A percentile compares a stretch with the other conserved stretches of the same genome.
phyloP scores from a whole-genome alignment of 1,284 basidiomycete species.

The Anthracocystis walkeri region DNA sequence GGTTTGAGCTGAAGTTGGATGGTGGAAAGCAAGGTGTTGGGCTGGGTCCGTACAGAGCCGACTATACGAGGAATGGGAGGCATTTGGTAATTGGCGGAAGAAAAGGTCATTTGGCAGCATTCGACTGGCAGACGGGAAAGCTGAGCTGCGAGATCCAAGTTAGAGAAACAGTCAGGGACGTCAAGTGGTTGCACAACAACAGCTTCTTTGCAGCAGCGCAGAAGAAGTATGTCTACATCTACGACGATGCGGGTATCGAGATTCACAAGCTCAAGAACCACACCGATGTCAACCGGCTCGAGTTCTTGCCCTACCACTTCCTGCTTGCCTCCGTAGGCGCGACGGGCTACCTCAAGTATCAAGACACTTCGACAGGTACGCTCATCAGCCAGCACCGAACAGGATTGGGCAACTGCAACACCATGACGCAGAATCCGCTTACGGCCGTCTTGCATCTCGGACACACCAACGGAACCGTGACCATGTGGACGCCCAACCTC shows the following conservation, averaged over 20 bases:
- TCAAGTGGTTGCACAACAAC: slow-evolving; percentile 93
- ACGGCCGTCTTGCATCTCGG: slow-evolving; percentile 95
- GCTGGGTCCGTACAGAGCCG: slow-evolving; percentile 81
- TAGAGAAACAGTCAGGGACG: slow-evolving; percentile 87
- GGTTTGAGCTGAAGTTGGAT: slow-evolving; percentile 84
- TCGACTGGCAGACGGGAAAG: slow-evolving; percentile 91
- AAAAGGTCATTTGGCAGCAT: slow-evolving; percentile 90
- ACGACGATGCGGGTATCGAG: slow-evolving; percentile 90
- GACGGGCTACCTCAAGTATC: slow-evolving; percentile 91
- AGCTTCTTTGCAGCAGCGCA: slow-evolving; percentile 94
- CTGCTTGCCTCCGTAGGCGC: slow-evolving; percentile 87
- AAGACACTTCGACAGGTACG: slow-evolving; percentile 93
- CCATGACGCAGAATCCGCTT: slow-evolving; percentile 88
- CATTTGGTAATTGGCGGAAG: slow-evolving; percentile 74
- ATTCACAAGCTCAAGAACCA: slow-evolving; percentile 81
- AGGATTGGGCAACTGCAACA: slow-evolving; percentile 78
- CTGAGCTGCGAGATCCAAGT: slow-evolving; percentile 90
- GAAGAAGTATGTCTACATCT: slow-evolving; percentile 95
- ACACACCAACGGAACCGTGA: slow-evolving; percentile 82
- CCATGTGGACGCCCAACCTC: slow-evolving; percentile 95
- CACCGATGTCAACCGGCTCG: slow-evolving; percentile 88
- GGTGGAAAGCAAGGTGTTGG: slow-evolving; percentile 71
- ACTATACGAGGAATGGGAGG: slow-evolving; percentile 90
- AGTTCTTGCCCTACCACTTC: slow-evolving; percentile 97
- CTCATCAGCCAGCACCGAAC: slow-evolving; percentile 85